Conservation (phyloP, 1,284 basidiomycete genomes). For the Ceratobasidium sp. region DNA sequence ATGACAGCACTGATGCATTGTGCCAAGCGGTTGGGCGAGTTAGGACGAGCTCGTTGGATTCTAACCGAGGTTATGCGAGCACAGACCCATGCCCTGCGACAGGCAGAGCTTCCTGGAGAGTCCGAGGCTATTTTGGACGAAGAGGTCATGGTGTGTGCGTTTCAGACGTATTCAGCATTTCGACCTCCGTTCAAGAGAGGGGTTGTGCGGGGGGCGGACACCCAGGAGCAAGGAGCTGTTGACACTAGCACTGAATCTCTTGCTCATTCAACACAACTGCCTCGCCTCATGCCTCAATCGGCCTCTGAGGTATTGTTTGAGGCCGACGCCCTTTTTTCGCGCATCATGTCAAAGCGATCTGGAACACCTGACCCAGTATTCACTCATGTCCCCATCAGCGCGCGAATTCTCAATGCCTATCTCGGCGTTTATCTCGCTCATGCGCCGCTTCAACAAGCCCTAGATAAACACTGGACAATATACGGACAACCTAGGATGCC, state of each 20-base stretch:
- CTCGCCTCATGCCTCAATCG: slow-evolving; percentile 64
- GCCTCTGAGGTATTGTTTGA: slow-evolving; percentile 76
- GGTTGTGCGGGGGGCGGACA: slow-evolving; percentile 24
- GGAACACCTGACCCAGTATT: slow-evolving; percentile 58
- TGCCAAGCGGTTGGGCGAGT: slow-evolving; percentile 84
- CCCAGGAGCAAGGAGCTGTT: background rate
- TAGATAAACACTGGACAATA: slow-evolving; percentile 59
- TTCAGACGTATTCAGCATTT: slow-evolving; percentile 88
- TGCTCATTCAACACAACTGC: slow-evolving; percentile 42
- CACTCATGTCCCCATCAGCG: slow-evolving; percentile 62
- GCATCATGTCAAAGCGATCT: slow-evolving; percentile 64
- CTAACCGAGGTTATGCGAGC: slow-evolving; percentile 79
- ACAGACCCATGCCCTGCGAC: slow-evolving; percentile 43
- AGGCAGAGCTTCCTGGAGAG: slow-evolving; percentile 47
- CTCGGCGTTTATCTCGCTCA: slow-evolving; percentile 69
- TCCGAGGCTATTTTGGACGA: slow-evolving; percentile 59
- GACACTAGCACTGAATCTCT: slow-evolving; percentile 4
- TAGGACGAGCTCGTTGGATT: slow-evolving; percentile 86
- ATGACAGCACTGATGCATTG: slow-evolving; percentile 88
- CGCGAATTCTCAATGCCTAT: slow-evolving; percentile 81
- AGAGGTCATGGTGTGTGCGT: slow-evolving; percentile 80
- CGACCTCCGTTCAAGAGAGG: slow-evolving; percentile 68
- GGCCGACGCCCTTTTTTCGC: slow-evolving; percentile 70
- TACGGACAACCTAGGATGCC: slow-evolving; percentile 59
- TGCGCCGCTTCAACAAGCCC: slow-evolving; percentile 58